Evolutionary conservation across 148 eudicot species (phyloP).

Genomic region (Beta vulgaris): DNA sequence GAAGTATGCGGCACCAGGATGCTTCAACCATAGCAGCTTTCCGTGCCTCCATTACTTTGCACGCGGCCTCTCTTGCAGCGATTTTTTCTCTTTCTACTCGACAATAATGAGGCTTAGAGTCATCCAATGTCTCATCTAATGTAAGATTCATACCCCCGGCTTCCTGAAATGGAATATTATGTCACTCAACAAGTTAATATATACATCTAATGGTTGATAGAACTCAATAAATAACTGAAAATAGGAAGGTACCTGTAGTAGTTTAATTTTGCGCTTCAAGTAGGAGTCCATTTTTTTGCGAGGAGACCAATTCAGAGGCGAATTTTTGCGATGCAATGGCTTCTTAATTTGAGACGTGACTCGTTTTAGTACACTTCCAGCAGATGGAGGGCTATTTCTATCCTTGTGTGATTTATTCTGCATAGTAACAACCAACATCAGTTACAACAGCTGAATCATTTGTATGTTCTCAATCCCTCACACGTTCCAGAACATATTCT

Average conservation of each 20-base stretch:
- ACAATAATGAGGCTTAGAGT: conserved; percentile 88
- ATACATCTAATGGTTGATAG: background rate
- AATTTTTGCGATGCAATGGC: conserved; percentile 64
- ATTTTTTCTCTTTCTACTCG: conserved; percentile 75
- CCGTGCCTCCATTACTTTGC: conserved; percentile 77
- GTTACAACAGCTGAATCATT: background rate
- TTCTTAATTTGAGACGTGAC: conserved; percentile 69
- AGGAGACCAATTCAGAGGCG: conserved; percentile 92
- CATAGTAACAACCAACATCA: conserved; percentile 3
- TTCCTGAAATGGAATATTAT: conserved; percentile 48
- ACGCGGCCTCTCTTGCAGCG: conserved; percentile 80
- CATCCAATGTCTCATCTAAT: conserved; percentile 89
- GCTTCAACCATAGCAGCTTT: conserved; percentile 98
- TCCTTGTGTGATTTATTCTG: conserved; percentile 62
- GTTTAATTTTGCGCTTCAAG: conserved; percentile 72
- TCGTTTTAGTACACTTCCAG: conserved; percentile 43
- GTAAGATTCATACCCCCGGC: conserved; percentile 82
- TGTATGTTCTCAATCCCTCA: too few species aligned
- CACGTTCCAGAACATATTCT: too few species aligned
- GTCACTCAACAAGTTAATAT: background rate
- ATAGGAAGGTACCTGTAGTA: conserved; percentile 50
- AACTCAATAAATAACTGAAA: background rate
- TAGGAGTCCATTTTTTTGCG: conserved; percentile 80
- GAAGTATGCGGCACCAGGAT: conserved; percentile 92
- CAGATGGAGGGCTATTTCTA: conserved; percentile 51